Percentiles rank a stretch among this genome's conserved stretches.
phyloP scores from a whole-genome alignment of 2,329 filamentous ascomycete species.

The Penicillium palitans region DNA sequence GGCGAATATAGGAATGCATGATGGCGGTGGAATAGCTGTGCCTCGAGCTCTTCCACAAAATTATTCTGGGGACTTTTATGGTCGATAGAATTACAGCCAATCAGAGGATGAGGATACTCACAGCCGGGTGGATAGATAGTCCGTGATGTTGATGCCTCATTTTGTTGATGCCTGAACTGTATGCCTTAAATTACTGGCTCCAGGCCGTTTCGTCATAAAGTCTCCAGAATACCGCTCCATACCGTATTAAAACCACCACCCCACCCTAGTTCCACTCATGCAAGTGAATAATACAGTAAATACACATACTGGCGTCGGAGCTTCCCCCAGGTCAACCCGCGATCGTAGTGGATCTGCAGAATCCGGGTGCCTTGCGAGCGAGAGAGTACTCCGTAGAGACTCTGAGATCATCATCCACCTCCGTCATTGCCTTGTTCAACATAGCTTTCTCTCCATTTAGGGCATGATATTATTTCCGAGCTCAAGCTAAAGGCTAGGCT shows the following conservation, averaged over 20 bases:
- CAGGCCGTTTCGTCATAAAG: background rate
- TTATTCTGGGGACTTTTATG: conserved; percentile 17
- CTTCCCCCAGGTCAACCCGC: conserved; percentile 4
- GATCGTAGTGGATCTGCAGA: background rate
- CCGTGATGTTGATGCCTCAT: background rate
- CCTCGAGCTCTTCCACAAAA: conserved; percentile 15
- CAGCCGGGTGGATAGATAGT: conserved; percentile 9
- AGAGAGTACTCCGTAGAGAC: no score
- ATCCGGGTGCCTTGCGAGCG: conserved; percentile 14
- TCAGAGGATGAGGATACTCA: conserved; percentile 4
- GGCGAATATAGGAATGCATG: conserved; percentile 44
- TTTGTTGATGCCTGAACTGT: background rate
- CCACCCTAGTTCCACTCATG: background rate
- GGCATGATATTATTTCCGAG: background rate
- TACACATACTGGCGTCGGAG: background rate
- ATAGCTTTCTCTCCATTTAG: background rate
- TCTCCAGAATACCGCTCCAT: background rate
- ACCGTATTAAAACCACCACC: background rate
- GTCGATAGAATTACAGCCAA: conserved; percentile 12
- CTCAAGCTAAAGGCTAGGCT: conserved; percentile 2
- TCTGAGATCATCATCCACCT: conserved; percentile 3
- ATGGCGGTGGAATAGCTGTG: conserved; percentile 23
- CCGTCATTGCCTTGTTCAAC: background rate
- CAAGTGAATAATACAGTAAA: conserved; percentile 1
- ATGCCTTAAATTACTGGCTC: background rate